Evolutionary conservation across 1,284 basidiomycete species (phyloP).

Genomic region (Sanguinoderma infundibulare): DNA sequence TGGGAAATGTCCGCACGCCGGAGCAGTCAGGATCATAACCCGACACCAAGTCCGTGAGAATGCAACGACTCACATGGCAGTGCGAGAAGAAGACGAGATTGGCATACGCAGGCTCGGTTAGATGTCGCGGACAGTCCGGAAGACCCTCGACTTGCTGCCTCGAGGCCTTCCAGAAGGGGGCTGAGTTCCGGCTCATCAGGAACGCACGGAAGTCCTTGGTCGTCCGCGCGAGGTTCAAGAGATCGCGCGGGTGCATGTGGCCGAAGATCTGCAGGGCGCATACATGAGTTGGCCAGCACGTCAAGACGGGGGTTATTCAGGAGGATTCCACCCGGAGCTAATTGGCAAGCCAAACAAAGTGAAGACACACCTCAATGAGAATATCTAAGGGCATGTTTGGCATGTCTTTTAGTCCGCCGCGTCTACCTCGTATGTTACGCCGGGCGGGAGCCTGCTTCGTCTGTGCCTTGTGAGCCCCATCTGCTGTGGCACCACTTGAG

Average conservation of each 20-base stretch:
- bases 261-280: constrained; percentile 22
- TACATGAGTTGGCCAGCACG: not conserved
- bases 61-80: constrained; percentile 16
- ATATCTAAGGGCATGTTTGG: constrained; percentile 30
- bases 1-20: not conserved
- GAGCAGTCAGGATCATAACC: not conserved
- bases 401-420: constrained; percentile 15
- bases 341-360: not conserved
- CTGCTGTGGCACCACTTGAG: not conserved
- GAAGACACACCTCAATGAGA: constrained; percentile 23
- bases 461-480: not conserved
- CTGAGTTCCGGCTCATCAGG: constrained; percentile 21
- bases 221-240: constrained; percentile 26
- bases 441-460: not conserved
- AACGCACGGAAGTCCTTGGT: constrained; percentile 20
- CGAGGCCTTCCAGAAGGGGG: constrained; percentile 19
- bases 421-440: not conserved
- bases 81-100: constrained; percentile 31
- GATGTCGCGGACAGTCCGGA: constrained; percentile 23
- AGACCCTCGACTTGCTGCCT: constrained; percentile 17
- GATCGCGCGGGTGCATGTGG: constrained; percentile 20
- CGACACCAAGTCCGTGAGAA: not conserved
- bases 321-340: not conserved
- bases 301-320: no score
- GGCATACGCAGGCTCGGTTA: constrained; percentile 31